Evolutionary conservation across 768 basidiomycete species (phyloP).

Genomic region (Holtermannia corniformis): DNA sequence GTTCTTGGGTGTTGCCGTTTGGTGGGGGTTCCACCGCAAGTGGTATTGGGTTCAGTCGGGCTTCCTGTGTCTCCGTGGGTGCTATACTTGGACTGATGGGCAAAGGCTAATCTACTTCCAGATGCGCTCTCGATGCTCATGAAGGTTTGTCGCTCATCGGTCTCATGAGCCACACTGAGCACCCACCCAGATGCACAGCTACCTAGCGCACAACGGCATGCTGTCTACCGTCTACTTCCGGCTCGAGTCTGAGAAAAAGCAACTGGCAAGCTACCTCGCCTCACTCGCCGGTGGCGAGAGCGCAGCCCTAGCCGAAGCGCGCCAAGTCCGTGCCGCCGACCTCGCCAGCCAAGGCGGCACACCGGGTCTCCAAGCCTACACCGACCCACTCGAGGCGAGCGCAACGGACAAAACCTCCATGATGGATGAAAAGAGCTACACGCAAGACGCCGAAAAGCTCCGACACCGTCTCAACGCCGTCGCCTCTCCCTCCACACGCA

Average conservation of each 20-base stretch:
- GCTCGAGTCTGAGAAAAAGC: constrained; percentile 45
- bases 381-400: not conserved
- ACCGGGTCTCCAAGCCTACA: too few species aligned
- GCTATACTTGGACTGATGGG: not conserved
- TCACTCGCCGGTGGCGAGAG: constrained; percentile 28
- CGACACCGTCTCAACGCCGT: not conserved
- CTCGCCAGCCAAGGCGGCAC: constrained; percentile 12
- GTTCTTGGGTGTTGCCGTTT: constrained; percentile 63
- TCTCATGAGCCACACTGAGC: not conserved
- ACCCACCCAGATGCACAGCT: constrained; percentile 73
- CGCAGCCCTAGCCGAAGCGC: constrained; percentile 17
- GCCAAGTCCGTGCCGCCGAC: constrained; percentile 9
- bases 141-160: constrained; percentile 30
- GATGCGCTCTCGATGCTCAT: constrained; percentile 60
- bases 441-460: not conserved
- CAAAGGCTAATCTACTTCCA: too few species aligned
- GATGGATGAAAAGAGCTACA: not conserved
- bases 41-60: constrained; percentile 93
- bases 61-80: constrained; percentile 41
- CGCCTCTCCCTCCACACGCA: not conserved
- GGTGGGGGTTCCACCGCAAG: constrained; percentile 83
- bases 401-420: not conserved
- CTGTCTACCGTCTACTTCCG: constrained; percentile 48
- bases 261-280: constrained; percentile 26
- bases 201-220: constrained; percentile 77